Evolutionary conservation across 441 rosid genomes (phyloP), one percentile per base, ranked within the genome.

Genomic region (Metrosideros polymorpha): DNA sequence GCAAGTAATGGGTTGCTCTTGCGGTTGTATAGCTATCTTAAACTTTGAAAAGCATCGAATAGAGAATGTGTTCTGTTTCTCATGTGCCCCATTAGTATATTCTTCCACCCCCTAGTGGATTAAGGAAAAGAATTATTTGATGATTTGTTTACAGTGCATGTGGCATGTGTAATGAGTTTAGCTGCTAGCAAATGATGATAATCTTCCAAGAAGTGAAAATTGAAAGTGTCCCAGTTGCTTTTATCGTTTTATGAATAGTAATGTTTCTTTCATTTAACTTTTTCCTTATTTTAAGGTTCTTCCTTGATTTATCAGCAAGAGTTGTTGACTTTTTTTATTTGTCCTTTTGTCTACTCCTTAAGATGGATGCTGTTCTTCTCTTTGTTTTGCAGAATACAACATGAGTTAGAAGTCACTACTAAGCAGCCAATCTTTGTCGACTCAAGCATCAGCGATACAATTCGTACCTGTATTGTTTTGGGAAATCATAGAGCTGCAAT

Each of bases 401-500:
- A 98, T 22, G 99, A 96, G 90, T 88, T 98, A 88, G 99, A 98
- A 93, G 98, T 92, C 84, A 91, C 95, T 51, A 98, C 99, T 47
- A 96, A 96, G 91, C 99, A 95, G 87, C 93, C 98, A 51, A 98
- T 98, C 87, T 98, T 98, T 94, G 98, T 98, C 49, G 99, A 95
- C 92, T 96, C 99, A 50, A 98, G 99, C 90, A 94, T 98, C 87
- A 98, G 99, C 86, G 99, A 98, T 90, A 98, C 99, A 30, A 98
- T 96, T 88, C 96, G 98, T 82, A 98, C 99, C 53, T 96, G 99
- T 91, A 98, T 98, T 87, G 98, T 93, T 59, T 88, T 98, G 86
- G 96, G 99, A 87, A 95, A 98, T 89, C 95, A 96, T 86, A 93
- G 98, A 18, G 98, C 96, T 90, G 99, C 99, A 86, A 84, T 88